Evolutionary conservation across 768 basidiomycete genomes (phyloP).

Genomic region (Mycena vulgaris): DNA sequence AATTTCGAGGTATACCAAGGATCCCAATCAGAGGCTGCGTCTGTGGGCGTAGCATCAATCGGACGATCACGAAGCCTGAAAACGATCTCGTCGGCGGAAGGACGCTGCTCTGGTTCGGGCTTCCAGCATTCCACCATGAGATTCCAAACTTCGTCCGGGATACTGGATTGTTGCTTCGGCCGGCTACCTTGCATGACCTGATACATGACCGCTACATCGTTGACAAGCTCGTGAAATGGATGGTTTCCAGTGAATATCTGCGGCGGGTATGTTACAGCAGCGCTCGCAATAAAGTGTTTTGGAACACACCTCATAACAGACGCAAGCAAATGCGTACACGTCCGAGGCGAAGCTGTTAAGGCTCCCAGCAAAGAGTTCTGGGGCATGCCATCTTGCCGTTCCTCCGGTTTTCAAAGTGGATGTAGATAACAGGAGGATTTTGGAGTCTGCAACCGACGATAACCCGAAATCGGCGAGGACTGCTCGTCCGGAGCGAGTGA

Average conservation of each 20-base stretch:
- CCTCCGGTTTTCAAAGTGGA: constrained; percentile 38
- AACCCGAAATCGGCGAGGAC: constrained; percentile 49
- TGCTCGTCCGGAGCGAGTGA: constrained; percentile 42
- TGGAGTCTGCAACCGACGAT: constrained; percentile 41
- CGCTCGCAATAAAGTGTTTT: background rate
- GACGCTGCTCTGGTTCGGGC: constrained; percentile 18
- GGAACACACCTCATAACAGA: constrained; percentile 47
- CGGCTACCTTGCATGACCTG: constrained; percentile 36
- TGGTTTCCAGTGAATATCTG: constrained; percentile 45
- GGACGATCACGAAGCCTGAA: constrained; percentile 29
- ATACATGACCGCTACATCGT: constrained; percentile 38
- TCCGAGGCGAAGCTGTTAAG: constrained; percentile 42
- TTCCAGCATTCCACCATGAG: constrained; percentile 36
- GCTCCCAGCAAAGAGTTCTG: constrained; percentile 43
- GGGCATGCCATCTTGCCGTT: constrained; percentile 47
- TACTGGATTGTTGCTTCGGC: constrained; percentile 3
- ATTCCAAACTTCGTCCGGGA: constrained; percentile 24
- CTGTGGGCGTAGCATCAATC: constrained; percentile 22
- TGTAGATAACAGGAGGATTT: constrained; percentile 37
- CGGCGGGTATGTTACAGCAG: background rate
- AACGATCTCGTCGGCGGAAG: constrained; percentile 15
- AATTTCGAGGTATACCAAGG: constrained; percentile 36
- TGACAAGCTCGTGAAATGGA: constrained; percentile 39
- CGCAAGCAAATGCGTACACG: constrained; percentile 48
- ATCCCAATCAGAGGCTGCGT: constrained; percentile 28